phyloP scores from a whole-genome alignment of 805 yeast species.

The Wickerhamiella alocasiicola region DNA sequence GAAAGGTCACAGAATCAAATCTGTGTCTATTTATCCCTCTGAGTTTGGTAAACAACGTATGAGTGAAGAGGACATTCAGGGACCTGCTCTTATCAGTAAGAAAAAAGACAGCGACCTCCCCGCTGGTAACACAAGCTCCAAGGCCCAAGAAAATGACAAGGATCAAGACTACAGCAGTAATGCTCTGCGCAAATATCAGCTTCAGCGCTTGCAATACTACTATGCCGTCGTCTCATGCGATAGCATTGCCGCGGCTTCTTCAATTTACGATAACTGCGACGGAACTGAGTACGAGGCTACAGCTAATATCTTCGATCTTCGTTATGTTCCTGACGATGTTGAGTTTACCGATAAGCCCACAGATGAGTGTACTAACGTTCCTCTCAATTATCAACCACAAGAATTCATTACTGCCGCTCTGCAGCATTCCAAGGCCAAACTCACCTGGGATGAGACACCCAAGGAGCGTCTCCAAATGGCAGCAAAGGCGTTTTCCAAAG shows the following conservation, averaged over 20 bases:
- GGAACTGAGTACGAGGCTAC: constrained; percentile 94
- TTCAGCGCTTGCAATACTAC: constrained; percentile 83
- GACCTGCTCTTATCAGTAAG: constrained; percentile 84
- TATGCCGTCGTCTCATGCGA: constrained; percentile 87
- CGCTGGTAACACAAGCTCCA: constrained; percentile 44
- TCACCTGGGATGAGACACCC: constrained; percentile 99
- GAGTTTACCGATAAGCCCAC: constrained; percentile 66
- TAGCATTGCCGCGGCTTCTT: constrained; percentile 52
- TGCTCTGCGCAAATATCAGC: constrained; percentile 76
- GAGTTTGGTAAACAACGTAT: constrained; percentile 88
- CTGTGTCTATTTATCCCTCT: constrained; percentile 70
- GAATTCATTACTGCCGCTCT: constrained; percentile 83
- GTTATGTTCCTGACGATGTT: constrained; percentile 91
- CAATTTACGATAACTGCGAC: constrained; percentile 77
- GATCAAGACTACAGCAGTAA: constrained; percentile 80
- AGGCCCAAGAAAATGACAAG: constrained; percentile 61
- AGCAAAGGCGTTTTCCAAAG: constrained; percentile 69
- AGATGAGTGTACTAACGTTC: constrained; percentile 61
- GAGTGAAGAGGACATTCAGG: constrained; percentile 80
- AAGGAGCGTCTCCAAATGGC: constrained; percentile 69
- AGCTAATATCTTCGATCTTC: constrained; percentile 81
- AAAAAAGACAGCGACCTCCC: constrained; percentile 25
- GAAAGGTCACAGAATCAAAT: constrained; percentile 49
- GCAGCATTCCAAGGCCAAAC: constrained; percentile 88
- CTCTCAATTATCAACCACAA: constrained; percentile 67